Base-by-base conservation (phyloP, 1,284 basidiomycete species). In the Leccinum solheimii region DNA sequence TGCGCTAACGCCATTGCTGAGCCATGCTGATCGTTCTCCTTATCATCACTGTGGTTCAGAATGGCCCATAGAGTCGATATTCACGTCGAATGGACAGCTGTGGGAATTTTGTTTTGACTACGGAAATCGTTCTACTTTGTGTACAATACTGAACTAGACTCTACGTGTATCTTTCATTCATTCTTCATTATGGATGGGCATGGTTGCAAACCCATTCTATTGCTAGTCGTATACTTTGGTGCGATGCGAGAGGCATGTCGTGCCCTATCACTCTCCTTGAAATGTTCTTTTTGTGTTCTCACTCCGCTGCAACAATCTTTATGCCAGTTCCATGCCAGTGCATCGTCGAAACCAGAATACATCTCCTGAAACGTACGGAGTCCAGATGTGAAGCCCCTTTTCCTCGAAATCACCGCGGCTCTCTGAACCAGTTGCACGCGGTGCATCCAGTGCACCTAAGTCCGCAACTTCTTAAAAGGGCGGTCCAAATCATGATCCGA, bases 201-300 rank as follows among this genome's bases (percentile, higher is more conserved):
- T n/a, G 53, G 14, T 52, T 52, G 43, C 53, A 30, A 32, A 26
- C 23, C 30, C 21, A 43, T 30, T 36, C 11, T 19, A 19, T 56
- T 30, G 23, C 14, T 56, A 34, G 27, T 16, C 16, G 19, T 48
- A 48, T 48, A 7, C 19, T 13, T 21, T 48, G 43, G 19, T 48
- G 43, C 43, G 19, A 2, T 38, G 36, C 7, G 34, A 57, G 10
- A 50, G 32, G 51, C 36, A 45, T 34, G 16, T 21, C 21, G 34
- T 23, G 43, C 40, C 52, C 48, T 2, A 16, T 45, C 48, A 45
- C 36, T 45, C 19, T 66, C 48, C 30, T 69, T 63, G 21, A 52
- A 38, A 8, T 14, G 45, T 50, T 34, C 30, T 5, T 48, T 48
- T 40, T 5, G 14, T 50, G 26, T 49, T 16, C n/a, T 49, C 30